Conservation (phyloP, 257 asterid genomes). For the Buddleja alternifolia region DNA sequence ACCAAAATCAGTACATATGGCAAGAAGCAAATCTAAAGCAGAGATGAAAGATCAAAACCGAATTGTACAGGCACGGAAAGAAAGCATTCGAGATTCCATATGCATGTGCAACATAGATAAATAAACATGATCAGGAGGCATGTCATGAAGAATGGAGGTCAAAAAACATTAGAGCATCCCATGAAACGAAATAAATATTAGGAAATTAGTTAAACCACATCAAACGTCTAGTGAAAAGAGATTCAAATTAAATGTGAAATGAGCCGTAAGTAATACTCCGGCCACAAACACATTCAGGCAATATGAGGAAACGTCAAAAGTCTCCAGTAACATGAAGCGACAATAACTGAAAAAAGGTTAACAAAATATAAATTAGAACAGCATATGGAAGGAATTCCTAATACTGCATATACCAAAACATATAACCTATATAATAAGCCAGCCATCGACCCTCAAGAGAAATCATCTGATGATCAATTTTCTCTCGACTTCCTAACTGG, state of each 20-base stretch:
- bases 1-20: too few species aligned
- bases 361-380: background rate
- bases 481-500: background rate
- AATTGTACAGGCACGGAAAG: too few species aligned
- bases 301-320: background rate
- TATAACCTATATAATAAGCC: background rate
- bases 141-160: too few species aligned
- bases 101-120: too few species aligned
- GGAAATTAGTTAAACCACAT: too few species aligned
- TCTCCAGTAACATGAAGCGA: constrained; percentile 1
- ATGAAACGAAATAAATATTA: too few species aligned
- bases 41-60: too few species aligned
- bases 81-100: too few species aligned
- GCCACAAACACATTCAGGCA: background rate
- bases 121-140: too few species aligned
- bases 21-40: too few species aligned
- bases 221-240: too few species aligned
- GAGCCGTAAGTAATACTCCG: background rate
- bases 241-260: background rate
- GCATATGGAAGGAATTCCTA: background rate
- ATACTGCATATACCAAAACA: background rate
- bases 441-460: background rate
- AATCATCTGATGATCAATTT: background rate
- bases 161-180: too few species aligned
- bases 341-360: background rate